phyloP scores from a whole-genome alignment of 208 protist genomes.

The Leishmania tropica region DNA sequence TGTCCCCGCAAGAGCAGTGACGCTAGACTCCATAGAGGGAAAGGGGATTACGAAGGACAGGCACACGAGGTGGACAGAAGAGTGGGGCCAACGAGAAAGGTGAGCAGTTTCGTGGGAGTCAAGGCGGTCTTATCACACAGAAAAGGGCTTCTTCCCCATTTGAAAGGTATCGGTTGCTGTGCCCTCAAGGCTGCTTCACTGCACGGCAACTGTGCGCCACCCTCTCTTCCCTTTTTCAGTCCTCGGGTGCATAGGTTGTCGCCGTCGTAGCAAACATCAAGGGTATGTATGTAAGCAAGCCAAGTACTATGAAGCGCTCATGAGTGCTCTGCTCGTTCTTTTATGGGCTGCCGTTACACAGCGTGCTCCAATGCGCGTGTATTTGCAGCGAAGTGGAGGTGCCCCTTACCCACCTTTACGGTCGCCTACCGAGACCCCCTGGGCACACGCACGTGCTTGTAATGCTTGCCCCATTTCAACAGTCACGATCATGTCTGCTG shows the following conservation, averaged over 20 bases:
- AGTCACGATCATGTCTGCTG: not conserved
- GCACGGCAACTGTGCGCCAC: not conserved
- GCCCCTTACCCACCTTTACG: not conserved
- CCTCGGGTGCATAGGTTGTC: not conserved
- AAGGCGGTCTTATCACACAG: not conserved
- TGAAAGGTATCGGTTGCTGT: not conserved
- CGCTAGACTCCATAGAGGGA: not conserved
- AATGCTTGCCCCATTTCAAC: not conserved
- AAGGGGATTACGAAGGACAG: not conserved
- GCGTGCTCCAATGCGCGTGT: not conserved
- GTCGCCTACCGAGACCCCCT: not conserved
- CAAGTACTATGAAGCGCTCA: not conserved
- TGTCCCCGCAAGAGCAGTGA: not conserved
- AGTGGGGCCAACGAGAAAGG: not conserved
- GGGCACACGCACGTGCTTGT: not conserved
- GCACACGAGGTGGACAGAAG: not conserved
- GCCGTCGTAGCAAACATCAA: not conserved
- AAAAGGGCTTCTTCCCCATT: conserved; percentile 1
- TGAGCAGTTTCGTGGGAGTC: not conserved
- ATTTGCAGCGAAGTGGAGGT: not conserved
- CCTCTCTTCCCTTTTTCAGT: conserved; percentile 17
- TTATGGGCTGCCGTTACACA: not conserved
- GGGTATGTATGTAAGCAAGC: not conserved
- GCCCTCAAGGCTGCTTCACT: not conserved
- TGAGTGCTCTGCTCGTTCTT: not conserved